Conservation (phyloP, 176 grass and related monocot species). For the Chloris gayana region DNA sequence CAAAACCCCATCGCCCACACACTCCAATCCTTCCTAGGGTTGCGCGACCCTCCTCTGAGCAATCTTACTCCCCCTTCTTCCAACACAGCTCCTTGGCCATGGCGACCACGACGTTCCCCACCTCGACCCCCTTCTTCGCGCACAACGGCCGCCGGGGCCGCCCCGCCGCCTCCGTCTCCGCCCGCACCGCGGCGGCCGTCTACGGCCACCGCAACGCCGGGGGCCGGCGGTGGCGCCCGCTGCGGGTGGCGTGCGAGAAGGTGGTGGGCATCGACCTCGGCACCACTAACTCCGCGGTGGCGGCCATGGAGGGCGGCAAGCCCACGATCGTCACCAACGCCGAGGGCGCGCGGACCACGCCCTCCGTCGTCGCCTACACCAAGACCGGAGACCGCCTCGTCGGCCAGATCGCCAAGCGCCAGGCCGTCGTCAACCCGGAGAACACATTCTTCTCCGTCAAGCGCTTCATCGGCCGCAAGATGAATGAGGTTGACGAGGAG, state of each 20-base stretch:
- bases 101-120: conserved; percentile 42
- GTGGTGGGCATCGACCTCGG: conserved; percentile 84
- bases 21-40: conserved; percentile 40
- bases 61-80: neutral
- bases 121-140: conserved; percentile 51
- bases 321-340: conserved; percentile 86
- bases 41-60: neutral
- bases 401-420: conserved; percentile 83
- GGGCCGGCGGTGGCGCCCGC: conserved; percentile 46
- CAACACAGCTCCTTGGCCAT: conserved; percentile 27
- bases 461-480: conserved; percentile 77
- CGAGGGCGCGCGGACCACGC: conserved; percentile 80
- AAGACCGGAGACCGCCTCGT: conserved; percentile 75
- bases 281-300: conserved; percentile 81
- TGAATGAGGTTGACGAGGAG: conserved; percentile 77
- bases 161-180: conserved; percentile 5
- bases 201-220: conserved; percentile 35
- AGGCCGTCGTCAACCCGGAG: conserved; percentile 84
- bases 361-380: conserved; percentile 80
- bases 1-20: neutral
- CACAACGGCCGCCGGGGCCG: conserved; percentile 22
- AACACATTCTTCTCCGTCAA: conserved; percentile 87
- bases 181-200: conserved; percentile 29
- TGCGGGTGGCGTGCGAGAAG: conserved; percentile 68
- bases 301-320: conserved; percentile 82